These are phyloP conservation scores for Mycena sanguinolenta DNA, from an alignment of 768 basidiomycete genomes.

Conservation along the genomic window DNA sequence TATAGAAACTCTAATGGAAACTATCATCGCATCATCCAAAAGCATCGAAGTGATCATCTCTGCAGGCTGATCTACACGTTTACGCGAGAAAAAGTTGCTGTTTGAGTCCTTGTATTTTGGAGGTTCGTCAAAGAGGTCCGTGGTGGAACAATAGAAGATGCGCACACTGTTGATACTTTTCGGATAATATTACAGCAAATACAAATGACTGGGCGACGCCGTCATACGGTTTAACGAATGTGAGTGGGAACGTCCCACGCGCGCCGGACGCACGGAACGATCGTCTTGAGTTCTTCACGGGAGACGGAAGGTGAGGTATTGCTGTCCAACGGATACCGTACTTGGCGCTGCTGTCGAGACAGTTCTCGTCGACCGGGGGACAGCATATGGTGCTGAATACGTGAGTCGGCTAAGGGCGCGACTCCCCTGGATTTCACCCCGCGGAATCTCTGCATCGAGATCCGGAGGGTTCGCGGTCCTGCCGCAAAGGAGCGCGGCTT, in stretches of 20 bases:
- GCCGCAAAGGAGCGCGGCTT: background rate
- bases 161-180: no score
- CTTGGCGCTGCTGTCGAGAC: slow-evolving; percentile 32
- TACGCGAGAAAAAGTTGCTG: background rate
- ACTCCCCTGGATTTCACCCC: background rate
- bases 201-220: background rate
- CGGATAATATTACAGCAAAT: background rate
- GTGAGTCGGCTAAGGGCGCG: slow-evolving; percentile 35
- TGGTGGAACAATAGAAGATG: background rate
- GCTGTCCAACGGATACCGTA: slow-evolving; percentile 33
- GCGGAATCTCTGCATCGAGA: slow-evolving; percentile 8
- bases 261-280: no score
- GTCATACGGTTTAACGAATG: background rate
- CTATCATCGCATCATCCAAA: slow-evolving; percentile 28
- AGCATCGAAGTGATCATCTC: slow-evolving; percentile 23
- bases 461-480: background rate
- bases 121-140: background rate
- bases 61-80: slow-evolving; percentile 2
- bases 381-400: slow-evolving; percentile 29
- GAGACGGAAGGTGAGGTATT: slow-evolving; percentile 20
- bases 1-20: slow-evolving; percentile 8
- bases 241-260: slow-evolving; percentile 3
- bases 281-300: no score
- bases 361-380: slow-evolving; percentile 18
- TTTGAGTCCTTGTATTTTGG: background rate